These are phyloP conservation scores for Pichia paraexigua DNA, from an alignment of 805 yeast species.

Conservation along the genomic window DNA sequence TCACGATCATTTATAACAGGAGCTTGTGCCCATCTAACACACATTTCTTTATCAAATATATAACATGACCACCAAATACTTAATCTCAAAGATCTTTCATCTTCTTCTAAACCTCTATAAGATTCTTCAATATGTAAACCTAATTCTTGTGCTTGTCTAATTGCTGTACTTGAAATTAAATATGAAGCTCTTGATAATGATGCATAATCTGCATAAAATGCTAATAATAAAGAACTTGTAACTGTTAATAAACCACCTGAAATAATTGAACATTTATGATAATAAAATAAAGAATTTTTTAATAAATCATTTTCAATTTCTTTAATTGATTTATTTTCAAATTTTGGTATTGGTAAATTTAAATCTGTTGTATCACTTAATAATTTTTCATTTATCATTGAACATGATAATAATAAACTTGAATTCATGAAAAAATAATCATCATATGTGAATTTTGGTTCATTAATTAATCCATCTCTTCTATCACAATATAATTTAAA, in stretches of 20 bases:
- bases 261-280: constrained; percentile 39
- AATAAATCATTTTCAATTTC: constrained; percentile 26
- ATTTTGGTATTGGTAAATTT: constrained; percentile 1
- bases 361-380: constrained; percentile 1
- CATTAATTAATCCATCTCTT: constrained; percentile 18
- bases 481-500: constrained; percentile 16
- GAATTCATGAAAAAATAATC: constrained; percentile 29
- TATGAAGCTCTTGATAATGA: constrained; percentile 34
- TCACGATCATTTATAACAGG: constrained; percentile 38
- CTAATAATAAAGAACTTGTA: constrained; percentile 44
- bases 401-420: constrained; percentile 17
- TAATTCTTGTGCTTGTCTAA: constrained; percentile 47
- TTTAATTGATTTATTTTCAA: constrained; percentile 16
- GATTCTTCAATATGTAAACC: constrained; percentile 49
- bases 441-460: constrained; percentile 23
- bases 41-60: constrained; percentile 36
- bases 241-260: constrained; percentile 46
- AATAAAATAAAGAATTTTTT: constrained; percentile 42
- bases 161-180: constrained; percentile 36
- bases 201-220: constrained; percentile 30
- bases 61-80: constrained; percentile 44
- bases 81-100: constrained; percentile 33
- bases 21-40: constrained; percentile 42
- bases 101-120: constrained; percentile 28
- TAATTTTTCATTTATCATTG: constrained; percentile 7